Evolutionary conservation across 306 rosid species (phyloP), one percentile per base, ranked within the genome.

Genomic region (Neltuma alba): DNA sequence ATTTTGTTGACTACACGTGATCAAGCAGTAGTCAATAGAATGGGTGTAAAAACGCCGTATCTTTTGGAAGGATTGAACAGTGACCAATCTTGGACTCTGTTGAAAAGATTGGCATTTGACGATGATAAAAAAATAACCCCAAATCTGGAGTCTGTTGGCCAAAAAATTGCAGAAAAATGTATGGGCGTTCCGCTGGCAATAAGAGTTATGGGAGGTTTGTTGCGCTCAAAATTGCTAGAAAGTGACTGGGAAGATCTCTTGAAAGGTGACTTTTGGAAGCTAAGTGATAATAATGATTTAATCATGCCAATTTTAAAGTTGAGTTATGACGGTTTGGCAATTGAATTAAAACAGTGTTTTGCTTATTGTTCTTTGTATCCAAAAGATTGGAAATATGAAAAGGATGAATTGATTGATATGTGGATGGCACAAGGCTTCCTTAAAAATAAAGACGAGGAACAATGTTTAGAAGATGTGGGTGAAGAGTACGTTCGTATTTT

Each of bases 331-430:
- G 0, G 30, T 12, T 30, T 70, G 75, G 3, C 58, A 0, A 5
- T 34, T 16, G 45, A 48, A 6, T 14, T 72, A 20, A 72, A 2
- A 9, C 9, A 20, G 1, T 72, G 76, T 9, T 72, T 72, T 50
- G n/a, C 30, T 16, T 72, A 48, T 50, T 72, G 76, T 50, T 72
- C 76, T 3, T 50, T 72, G 6, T 72, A 25, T 57, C 33, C 37
- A 13, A 60, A 60, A 60, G 20, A 60, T 13, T 13, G n/a, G 37
- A 0, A 0, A 4, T 60, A 60, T 60, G 0, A 0, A 0, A 60
- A 60, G n/a, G n/a, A 27, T 28, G 66, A 28, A 4, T 28, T 27
- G 66, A 60, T 60, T 60, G 9, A 5, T 27, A 28, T 60, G 9
- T 60, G 66, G 66, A 60, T 60, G 66, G 66, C 66, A 14, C 37